These are phyloP conservation scores for Acarospora socialis DNA, from an alignment of 2,329 filamentous ascomycete species.

Conservation along the genomic window DNA sequence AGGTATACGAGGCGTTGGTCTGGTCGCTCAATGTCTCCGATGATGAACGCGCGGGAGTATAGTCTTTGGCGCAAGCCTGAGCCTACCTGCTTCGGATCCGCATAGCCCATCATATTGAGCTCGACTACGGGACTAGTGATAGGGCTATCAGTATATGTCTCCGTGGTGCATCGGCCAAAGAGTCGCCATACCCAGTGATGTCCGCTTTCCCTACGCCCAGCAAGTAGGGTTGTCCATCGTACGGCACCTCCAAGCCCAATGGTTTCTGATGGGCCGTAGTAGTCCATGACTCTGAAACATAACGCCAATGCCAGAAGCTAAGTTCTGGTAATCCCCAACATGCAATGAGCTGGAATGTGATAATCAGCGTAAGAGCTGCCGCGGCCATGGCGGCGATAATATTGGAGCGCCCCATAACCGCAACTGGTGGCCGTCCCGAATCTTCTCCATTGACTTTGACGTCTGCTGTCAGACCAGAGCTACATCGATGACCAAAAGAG, in stretches of 20 bases:
- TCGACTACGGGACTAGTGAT: constrained; percentile 61
- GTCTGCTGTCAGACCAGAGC: background rate
- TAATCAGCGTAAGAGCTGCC: constrained; percentile 8
- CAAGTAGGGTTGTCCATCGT: constrained; percentile 38
- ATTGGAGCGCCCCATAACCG: constrained; percentile 12
- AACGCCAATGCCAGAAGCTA: constrained; percentile 5
- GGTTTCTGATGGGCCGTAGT: constrained; percentile 2
- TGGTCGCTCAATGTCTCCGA: constrained; percentile 52
- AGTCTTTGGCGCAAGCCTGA: constrained; percentile 74
- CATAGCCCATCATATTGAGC: constrained; percentile 85
- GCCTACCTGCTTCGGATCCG: constrained; percentile 67
- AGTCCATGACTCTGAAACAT: background rate
- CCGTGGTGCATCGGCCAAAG: constrained; percentile 5
- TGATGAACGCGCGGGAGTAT: constrained; percentile 79
- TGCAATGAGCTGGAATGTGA: constrained; percentile 10
- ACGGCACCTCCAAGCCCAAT: constrained; percentile 5
- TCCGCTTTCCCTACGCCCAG: constrained; percentile 58
- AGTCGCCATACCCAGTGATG: constrained; percentile 46
- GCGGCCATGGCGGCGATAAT: constrained; percentile 12
- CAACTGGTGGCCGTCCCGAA: background rate
- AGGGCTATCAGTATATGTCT: background rate
- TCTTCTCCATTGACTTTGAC: background rate
- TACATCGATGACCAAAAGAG: background rate
- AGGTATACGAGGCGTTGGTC: constrained; percentile 71
- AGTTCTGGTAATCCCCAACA: constrained; percentile 6